Percentiles rank a stretch among this genome's conserved stretches.
These are phyloP conservation scores for Monilinia vaccinii-corymbosi DNA, from an alignment of 2,329 filamentous ascomycete genomes.

Conservation along the genomic window DNA sequence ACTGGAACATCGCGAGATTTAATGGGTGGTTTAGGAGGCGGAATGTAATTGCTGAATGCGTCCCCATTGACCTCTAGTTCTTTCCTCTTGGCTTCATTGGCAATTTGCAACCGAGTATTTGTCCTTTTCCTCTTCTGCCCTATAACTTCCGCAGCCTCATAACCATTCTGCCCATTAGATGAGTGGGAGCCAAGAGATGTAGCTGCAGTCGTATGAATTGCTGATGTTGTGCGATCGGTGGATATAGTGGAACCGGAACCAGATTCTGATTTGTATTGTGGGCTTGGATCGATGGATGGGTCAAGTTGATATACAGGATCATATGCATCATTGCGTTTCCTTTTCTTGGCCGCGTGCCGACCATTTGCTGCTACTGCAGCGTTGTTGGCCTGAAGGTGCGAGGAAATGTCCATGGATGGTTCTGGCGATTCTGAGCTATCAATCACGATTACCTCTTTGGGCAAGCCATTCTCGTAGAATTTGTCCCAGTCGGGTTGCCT, in stretches of 20 bases:
- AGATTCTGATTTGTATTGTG: conserved; percentile 52
- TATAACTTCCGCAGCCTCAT: conserved; percentile 57
- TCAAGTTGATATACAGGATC: conserved; percentile 64
- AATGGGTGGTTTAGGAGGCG: conserved; percentile 78
- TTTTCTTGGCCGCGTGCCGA: conserved; percentile 67
- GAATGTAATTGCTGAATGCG: conserved; percentile 70
- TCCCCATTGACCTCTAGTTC: conserved; percentile 64
- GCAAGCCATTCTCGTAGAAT: conserved; percentile 76
- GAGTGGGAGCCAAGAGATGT: conserved; percentile 68
- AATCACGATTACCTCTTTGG: conserved; percentile 80
- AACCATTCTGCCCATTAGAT: conserved; percentile 51
- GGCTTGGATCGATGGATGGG: conserved; percentile 62
- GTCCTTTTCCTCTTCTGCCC: conserved; percentile 84
- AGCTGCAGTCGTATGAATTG: conserved; percentile 75
- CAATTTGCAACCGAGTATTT: conserved; percentile 65
- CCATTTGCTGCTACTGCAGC: conserved; percentile 27
- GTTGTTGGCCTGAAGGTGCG: conserved; percentile 31
- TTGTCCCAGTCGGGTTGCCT: conserved; percentile 67
- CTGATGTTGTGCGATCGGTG: conserved; percentile 74
- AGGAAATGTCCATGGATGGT: conserved; percentile 29
- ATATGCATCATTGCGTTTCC: conserved; percentile 50
- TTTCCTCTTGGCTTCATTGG: conserved; percentile 72
- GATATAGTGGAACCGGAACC: conserved; percentile 65
- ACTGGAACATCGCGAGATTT: conserved; percentile 75
- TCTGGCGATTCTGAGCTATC: conserved; percentile 52